These are phyloP conservation scores for Cryptosporidium canis DNA, from an alignment of 169 alveolate species.

Conservation along the genomic window DNA sequence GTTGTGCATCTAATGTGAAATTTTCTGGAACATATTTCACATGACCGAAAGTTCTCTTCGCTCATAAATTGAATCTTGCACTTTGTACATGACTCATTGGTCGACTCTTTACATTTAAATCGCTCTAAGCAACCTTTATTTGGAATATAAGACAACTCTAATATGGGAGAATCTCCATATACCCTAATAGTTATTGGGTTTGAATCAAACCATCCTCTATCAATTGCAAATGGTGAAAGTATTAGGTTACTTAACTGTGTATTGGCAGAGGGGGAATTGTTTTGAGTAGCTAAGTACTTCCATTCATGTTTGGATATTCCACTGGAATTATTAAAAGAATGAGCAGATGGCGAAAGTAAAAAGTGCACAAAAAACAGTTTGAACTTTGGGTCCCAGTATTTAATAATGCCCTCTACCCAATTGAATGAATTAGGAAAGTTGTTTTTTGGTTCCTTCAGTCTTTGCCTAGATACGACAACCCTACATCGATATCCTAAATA, in stretches of 20 bases:
- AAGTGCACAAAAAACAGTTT: conserved; percentile 55
- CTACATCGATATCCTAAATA: conserved; percentile 58
- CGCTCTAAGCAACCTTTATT: neutral
- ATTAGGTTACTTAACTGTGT: neutral
- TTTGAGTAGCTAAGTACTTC: conserved; percentile 45
- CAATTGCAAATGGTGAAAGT: conserved; percentile 71
- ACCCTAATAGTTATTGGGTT: conserved; percentile 44
- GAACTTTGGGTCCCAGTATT: conserved; percentile 69
- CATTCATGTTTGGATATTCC: conserved; percentile 5
- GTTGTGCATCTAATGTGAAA: conserved; percentile 15
- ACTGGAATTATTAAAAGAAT: neutral
- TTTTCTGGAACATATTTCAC: neutral
- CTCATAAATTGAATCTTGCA: neutral
- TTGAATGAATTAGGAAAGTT: conserved; percentile 30
- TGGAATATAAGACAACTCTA: neutral
- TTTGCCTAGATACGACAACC: conserved; percentile 55
- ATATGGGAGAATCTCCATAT: conserved; percentile 19
- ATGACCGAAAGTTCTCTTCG: neutral
- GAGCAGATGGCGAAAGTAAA: conserved; percentile 15
- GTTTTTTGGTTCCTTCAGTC: neutral
- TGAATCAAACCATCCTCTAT: conserved; percentile 71
- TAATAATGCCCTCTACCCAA: conserved; percentile 67
- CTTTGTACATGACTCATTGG: neutral
- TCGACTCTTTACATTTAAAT: neutral
- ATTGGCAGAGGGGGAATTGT: conserved; percentile 46